These are phyloP conservation scores for Chaetoceros tenuissimus DNA, from an alignment of 108 stramenopile genomes.

Conservation along the genomic window DNA sequence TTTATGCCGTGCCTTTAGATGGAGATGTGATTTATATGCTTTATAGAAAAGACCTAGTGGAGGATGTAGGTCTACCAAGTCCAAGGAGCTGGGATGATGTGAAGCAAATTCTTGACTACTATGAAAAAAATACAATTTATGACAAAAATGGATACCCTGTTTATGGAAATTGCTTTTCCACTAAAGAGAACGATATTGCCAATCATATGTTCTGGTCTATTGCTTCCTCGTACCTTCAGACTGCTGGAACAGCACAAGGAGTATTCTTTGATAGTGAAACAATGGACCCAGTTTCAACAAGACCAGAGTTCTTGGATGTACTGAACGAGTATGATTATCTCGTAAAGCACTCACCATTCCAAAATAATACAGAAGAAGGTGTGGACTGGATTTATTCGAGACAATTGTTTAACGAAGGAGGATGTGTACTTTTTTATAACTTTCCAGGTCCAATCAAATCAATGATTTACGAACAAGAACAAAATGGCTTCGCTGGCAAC, in stretches of 20 bases:
- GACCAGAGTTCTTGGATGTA: slow-evolving; percentile 2
- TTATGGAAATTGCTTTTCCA: slow-evolving; percentile 8
- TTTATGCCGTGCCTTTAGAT: slow-evolving; percentile 6
- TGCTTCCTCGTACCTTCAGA: slow-evolving; percentile 6
- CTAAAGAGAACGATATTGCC: slow-evolving; percentile 4
- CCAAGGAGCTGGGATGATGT: slow-evolving; percentile 13
- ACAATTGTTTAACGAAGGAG: background rate
- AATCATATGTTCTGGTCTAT: slow-evolving; percentile 8
- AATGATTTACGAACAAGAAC: slow-evolving; percentile 4
- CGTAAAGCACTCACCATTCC: slow-evolving; percentile 6
- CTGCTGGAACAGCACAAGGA: slow-evolving; percentile 7
- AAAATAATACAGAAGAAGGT: background rate
- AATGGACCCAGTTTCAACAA: slow-evolving; percentile 1
- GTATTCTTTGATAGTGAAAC: slow-evolving; percentile 9
- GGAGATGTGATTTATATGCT: slow-evolving; percentile 9
- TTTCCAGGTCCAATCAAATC: slow-evolving; percentile 6
- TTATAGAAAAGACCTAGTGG: slow-evolving; percentile 7
- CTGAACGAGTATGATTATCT: slow-evolving; percentile 1
- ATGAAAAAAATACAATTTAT: background rate
- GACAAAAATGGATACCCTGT: slow-evolving; percentile 4
- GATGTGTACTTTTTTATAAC: slow-evolving; percentile 10
- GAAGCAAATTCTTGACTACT: slow-evolving; percentile 2
- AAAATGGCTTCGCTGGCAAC: slow-evolving; percentile 3
- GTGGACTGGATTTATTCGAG: background rate
- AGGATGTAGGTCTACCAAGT: slow-evolving; percentile 5